Evolutionary conservation across 2,329 filamentous ascomycete species (phyloP).

Genomic region (Corynespora cassiicola): DNA sequence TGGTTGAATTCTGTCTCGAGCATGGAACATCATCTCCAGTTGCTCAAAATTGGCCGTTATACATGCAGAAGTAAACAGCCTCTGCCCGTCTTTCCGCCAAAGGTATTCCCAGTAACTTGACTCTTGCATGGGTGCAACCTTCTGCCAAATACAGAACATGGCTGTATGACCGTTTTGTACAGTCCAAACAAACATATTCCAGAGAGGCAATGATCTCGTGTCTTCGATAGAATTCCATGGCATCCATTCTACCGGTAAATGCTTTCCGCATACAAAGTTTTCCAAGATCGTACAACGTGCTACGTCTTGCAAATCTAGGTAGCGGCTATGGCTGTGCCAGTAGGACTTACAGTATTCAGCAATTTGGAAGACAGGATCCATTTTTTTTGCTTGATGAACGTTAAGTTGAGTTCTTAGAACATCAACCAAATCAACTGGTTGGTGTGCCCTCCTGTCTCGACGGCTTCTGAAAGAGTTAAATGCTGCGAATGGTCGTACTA

Average conservation of each 20-base stretch:
- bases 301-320: conserved; percentile 15
- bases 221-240: conserved; percentile 19
- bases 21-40: conserved; percentile 17
- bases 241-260: conserved; percentile 19
- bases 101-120: conserved; percentile 19
- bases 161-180: conserved; percentile 18
- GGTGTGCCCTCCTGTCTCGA: conserved; percentile 11
- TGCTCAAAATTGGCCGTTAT: conserved; percentile 17
- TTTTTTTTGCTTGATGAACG: conserved; percentile 14
- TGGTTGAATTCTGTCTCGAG: conserved; percentile 1
- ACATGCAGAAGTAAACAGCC: conserved; percentile 19
- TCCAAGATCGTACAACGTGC: conserved; percentile 9
- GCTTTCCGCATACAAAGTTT: conserved; percentile 15
- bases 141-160: conserved; percentile 19
- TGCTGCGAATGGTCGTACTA: conserved; percentile 11
- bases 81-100: conserved; percentile 20
- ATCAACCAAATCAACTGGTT: conserved; percentile 15
- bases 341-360: conserved; percentile 21
- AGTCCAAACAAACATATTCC: conserved; percentile 24
- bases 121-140: conserved; percentile 11
- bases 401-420: conserved; percentile 18
- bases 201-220: conserved; percentile 15
- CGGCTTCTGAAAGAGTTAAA: conserved; percentile 9
- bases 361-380: conserved; percentile 18
- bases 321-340: conserved; percentile 20